These are phyloP conservation scores for Hymenochaete sp. DNA, from an alignment of 1,284 basidiomycete genomes.

Conservation along the genomic window DNA sequence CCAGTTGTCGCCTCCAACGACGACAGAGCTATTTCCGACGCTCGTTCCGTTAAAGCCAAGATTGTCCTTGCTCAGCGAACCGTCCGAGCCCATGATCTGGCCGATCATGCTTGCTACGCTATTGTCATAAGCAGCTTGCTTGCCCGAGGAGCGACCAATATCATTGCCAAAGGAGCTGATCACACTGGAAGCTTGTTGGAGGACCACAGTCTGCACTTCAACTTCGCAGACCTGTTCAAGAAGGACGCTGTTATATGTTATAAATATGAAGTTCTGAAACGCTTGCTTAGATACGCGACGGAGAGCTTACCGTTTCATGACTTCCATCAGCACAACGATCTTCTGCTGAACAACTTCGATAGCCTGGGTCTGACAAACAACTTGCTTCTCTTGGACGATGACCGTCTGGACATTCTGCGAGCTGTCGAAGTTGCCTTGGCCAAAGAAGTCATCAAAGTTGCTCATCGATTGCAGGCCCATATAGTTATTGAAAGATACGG, in stretches of 20 bases:
- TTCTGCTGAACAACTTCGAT: conserved; percentile 22
- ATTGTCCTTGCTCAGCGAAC: conserved; percentile 17
- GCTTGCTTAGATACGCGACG: not conserved
- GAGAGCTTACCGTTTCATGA: conserved; percentile 18
- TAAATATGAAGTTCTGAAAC: not conserved
- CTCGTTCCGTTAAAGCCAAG: conserved; percentile 20
- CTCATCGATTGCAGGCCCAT: conserved; percentile 16
- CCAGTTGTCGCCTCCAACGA: conserved; percentile 21
- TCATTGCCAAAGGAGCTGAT: conserved; percentile 19
- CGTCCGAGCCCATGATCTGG: conserved; percentile 16
- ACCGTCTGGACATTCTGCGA: conserved; percentile 17
- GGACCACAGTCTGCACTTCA: conserved; percentile 22
- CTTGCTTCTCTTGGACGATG: conserved; percentile 15
- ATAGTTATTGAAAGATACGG: conserved; percentile 21
- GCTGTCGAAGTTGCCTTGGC: conserved; percentile 20
- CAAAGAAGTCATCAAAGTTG: conserved; percentile 23
- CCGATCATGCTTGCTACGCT: conserved; percentile 17
- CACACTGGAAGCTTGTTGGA: conserved; percentile 20
- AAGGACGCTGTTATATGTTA: conserved; percentile 17
- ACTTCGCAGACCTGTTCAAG: conserved; percentile 22
- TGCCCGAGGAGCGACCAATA: conserved; percentile 15
- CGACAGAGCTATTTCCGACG: conserved; percentile 20
- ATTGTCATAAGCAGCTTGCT: conserved; percentile 17
- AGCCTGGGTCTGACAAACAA: conserved; percentile 19
- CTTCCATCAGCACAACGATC: conserved; percentile 20